A percentile compares a stretch with the other conserved stretches of the same genome.
Conservation (phyloP, 2,329 filamentous ascomycete species). For the Stachybotrys chlorohalonatus region DNA sequence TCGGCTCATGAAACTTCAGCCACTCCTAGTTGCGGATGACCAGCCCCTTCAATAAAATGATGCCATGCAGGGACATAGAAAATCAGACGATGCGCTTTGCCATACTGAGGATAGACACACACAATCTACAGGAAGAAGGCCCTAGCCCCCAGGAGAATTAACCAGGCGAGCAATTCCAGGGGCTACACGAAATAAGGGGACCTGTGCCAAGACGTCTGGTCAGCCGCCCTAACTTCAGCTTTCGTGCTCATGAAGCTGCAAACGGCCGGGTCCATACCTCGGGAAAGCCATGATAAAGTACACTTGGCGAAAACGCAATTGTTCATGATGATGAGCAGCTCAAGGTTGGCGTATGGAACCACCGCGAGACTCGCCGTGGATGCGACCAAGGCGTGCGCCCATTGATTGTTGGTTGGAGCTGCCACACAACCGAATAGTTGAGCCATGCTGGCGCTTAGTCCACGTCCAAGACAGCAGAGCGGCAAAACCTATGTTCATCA, state of each 20-base stretch:
- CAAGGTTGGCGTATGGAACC: background rate
- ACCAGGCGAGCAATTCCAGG: background rate
- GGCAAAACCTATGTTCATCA: too few relatives aligned
- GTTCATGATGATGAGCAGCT: background rate
- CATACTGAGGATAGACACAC: background rate
- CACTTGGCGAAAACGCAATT: background rate
- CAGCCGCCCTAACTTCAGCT: background rate
- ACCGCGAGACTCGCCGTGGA: background rate
- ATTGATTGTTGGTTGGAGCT: background rate
- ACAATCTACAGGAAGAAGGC: background rate
- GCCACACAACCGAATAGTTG: too few relatives aligned
- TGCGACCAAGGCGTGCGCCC: too few relatives aligned
- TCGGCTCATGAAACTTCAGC: too few relatives aligned
- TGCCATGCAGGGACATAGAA: background rate
- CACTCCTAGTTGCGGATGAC: background rate
- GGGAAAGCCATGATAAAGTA: background rate
- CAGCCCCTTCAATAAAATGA: background rate
- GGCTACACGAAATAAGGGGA: background rate
- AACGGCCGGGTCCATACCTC: too few relatives aligned
- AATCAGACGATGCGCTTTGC: too few relatives aligned
- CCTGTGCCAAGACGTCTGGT: background rate
- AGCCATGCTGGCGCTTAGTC: too few relatives aligned
- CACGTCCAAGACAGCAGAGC: too few relatives aligned
- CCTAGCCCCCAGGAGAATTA: background rate
- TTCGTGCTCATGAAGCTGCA: background rate